Evolutionary conservation across 169 alveolate species (phyloP).

Genomic region (Cryptosporidium sp.): DNA sequence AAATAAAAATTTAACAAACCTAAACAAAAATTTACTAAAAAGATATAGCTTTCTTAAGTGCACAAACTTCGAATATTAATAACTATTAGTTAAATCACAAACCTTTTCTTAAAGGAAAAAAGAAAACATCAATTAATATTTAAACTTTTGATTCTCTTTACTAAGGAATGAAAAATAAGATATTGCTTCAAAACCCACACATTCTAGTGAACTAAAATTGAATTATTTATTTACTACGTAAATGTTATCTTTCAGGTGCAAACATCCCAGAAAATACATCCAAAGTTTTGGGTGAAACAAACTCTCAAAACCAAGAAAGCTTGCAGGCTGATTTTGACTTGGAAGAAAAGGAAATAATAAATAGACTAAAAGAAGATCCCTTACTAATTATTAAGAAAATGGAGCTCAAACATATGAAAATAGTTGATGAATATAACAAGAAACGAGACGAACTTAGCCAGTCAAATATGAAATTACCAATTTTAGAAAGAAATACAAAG

Average conservation of each 20-base stretch:
- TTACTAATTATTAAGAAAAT: slow-evolving; percentile 30
- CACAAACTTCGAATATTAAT: too few species aligned
- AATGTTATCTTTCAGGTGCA: slow-evolving; percentile 2
- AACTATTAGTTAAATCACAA: too few species aligned
- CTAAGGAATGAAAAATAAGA: too few species aligned
- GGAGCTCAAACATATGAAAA: slow-evolving; percentile 59
- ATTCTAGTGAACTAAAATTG: not conserved
- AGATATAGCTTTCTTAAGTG: too few species aligned
- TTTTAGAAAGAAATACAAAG: not conserved
- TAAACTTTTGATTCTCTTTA: not conserved
- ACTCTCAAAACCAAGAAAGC: not conserved
- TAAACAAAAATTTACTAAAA: too few species aligned
- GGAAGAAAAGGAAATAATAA: slow-evolving; percentile 35
- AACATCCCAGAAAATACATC: slow-evolving; percentile 52
- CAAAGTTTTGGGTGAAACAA: slow-evolving; percentile 36
- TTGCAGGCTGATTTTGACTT: slow-evolving; percentile 7
- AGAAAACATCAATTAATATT: not conserved
- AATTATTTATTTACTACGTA: not conserved
- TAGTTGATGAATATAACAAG: slow-evolving; percentile 29
- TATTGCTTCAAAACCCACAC: not conserved
- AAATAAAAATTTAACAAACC: too few species aligned
- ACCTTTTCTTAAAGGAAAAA: too few species aligned
- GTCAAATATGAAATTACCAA: not conserved
- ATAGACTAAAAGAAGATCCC: slow-evolving; percentile 66
- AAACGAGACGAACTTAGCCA: slow-evolving; percentile 2